Evolutionary conservation across 257 asterid species (phyloP), one percentile per base, ranked within the genome.

Genomic region (Nicotiana knightiana): DNA sequence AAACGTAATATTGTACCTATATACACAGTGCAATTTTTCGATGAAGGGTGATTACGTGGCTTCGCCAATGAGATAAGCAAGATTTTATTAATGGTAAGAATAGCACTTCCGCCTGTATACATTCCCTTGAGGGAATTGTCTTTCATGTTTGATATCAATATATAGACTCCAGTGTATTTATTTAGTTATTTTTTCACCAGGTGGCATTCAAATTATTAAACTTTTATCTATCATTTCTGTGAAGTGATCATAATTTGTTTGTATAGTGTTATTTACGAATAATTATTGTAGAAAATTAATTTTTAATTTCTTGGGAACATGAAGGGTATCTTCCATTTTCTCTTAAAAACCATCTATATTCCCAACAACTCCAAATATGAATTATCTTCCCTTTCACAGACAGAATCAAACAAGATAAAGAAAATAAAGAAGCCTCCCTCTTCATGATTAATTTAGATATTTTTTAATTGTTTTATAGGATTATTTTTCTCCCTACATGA

Each of bases 291-390:
- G 79, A 32, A 67, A 61, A 76, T 46, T 46, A 32, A 75, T 75
- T 15, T 76, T 53, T 37, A 55, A 55, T 55, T 55, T 16, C n/a
- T 55, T 55, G 61, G 61, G 61, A 55, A 55, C 61, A 55, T 55
- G 61, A 16, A 55, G 9, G n/a, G 61, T 55, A 55, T 55, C 61
- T 55, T 55, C 61, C 61, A 55, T 76, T n/a, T 18, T 76, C 46
- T 76, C 65, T 76, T 84, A 78, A 81, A 59, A 86, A 84, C 77
- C 76, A 58, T 82, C 64, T 81, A 39, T 51, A 54, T 77, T 84
- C 9, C 88, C 82, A 88, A 87, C 88, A 55, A 88, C 90, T 82
- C 81, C 88, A 24, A 78, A 15, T 85, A 88, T 85, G 79, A 88
- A 85, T 84, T 59, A 85, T 87, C 66, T 39, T 70, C 61, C 48